These are phyloP conservation scores for Diatrype stigma DNA, from an alignment of 2,329 filamentous ascomycete species.

Conservation along the genomic window DNA sequence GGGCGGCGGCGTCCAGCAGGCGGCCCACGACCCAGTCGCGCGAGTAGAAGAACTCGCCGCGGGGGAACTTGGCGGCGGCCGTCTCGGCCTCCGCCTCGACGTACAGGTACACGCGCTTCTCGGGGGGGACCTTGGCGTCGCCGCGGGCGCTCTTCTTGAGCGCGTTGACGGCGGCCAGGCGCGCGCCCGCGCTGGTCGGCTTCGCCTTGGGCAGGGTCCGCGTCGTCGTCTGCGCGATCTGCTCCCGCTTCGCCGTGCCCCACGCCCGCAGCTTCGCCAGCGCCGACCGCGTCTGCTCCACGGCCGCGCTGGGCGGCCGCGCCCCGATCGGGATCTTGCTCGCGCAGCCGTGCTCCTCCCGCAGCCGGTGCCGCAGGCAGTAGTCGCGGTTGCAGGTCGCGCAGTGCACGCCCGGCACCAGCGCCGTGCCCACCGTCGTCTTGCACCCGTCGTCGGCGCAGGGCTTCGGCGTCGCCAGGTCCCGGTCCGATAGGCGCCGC, in stretches of 20 bases:
- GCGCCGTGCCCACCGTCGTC: constrained; percentile 64
- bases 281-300: constrained; percentile 67
- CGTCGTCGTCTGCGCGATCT: no score
- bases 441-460: constrained; percentile 66
- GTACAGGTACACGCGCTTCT: constrained; percentile 86
- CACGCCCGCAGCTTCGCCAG: constrained; percentile 75
- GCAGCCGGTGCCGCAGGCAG: constrained; percentile 72
- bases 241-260: constrained; percentile 69
- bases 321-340: constrained; percentile 62
- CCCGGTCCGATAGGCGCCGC: constrained; percentile 50
- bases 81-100: constrained; percentile 89
- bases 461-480: constrained; percentile 58
- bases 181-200: constrained; percentile 58
- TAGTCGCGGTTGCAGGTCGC: constrained; percentile 67
- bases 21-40: constrained; percentile 87
- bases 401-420: constrained; percentile 68
- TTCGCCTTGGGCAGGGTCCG: constrained; percentile 63
- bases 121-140: constrained; percentile 71
- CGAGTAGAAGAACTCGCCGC: constrained; percentile 75
- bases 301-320: constrained; percentile 34
- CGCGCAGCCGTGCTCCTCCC: constrained; percentile 79
- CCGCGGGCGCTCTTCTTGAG: constrained; percentile 89
- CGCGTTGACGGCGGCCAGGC: constrained; percentile 65
- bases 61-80: constrained; percentile 76
- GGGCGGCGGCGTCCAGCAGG: constrained; percentile 73